Evolutionary conservation across 768 basidiomycete genomes (phyloP).

Genomic region (Psilocybe tampanensis): DNA sequence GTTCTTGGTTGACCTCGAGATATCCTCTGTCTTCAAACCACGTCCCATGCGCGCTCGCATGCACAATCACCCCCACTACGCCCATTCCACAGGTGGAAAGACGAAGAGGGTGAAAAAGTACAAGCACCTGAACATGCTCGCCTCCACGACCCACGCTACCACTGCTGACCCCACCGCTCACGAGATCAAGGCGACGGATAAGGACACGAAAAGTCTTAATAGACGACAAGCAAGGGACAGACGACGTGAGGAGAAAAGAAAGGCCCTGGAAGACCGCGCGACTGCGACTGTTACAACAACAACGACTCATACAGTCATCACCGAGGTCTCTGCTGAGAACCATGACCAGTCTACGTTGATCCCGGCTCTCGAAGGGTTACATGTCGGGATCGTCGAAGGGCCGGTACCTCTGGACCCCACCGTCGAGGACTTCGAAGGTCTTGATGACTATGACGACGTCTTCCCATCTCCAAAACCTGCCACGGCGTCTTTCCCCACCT

Average conservation of each 20-base stretch:
- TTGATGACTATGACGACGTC: constrained; percentile 41
- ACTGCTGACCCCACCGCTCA: constrained; percentile 11
- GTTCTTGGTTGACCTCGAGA: constrained; percentile 61
- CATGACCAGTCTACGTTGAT: constrained; percentile 24
- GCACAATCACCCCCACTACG: constrained; percentile 31
- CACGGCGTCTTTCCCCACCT: constrained; percentile 24
- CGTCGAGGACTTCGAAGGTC: constrained; percentile 14
- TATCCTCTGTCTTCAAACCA: constrained; percentile 74
- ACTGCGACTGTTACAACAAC: neutral
- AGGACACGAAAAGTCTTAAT: constrained; percentile 32
- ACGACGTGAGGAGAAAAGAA: constrained; percentile 49
- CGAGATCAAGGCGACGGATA: constrained; percentile 13
- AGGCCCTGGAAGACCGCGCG: constrained; percentile 34
- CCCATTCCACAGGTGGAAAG: constrained; percentile 33
- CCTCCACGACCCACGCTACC: constrained; percentile 13
- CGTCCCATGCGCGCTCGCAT: constrained; percentile 54
- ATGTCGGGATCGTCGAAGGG: constrained; percentile 26
- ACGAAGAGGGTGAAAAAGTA: constrained; percentile 41
- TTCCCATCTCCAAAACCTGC: constrained; percentile 35
- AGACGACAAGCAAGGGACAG: constrained; percentile 53
- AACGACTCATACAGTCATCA: too few species aligned
- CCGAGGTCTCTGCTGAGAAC: neutral
- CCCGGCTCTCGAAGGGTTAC: constrained; percentile 32
- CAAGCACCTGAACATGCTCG: constrained; percentile 30
- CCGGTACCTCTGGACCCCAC: constrained; percentile 4